Evolutionary conservation across 192 early-diverging fungal genomes (phyloP).

Genomic region (Coemansia sp.): DNA sequence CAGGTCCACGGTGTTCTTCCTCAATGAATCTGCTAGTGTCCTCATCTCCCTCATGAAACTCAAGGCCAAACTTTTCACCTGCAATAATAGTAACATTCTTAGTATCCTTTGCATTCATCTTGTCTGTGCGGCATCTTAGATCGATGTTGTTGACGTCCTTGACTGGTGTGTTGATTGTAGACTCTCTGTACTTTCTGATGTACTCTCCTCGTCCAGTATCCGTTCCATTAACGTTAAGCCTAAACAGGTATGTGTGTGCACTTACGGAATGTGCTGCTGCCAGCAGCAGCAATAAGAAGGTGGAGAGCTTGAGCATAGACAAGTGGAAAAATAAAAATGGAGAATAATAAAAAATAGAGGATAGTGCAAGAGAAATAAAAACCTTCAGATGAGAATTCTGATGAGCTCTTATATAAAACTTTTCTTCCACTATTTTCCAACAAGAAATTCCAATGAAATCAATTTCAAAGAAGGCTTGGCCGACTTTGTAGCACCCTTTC

Average conservation of each 20-base stretch:
- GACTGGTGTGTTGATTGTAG: conserved; percentile 3
- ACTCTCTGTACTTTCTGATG: background rate
- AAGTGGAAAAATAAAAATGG: background rate
- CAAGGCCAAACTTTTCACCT: background rate
- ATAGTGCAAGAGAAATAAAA: background rate
- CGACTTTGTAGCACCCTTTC: background rate
- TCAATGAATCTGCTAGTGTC: conserved; percentile 8
- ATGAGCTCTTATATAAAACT: background rate
- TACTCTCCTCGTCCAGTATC: background rate
- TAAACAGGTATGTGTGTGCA: conserved; percentile 1
- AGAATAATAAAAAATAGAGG: background rate
- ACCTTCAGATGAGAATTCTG: background rate
- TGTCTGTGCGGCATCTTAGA: conserved; percentile 3
- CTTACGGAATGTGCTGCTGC: background rate
- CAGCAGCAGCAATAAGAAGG: background rate
- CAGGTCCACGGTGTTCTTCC: conserved; percentile 20
- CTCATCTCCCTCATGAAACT: conserved; percentile 4
- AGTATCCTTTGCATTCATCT: background rate
- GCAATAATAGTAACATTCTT: background rate
- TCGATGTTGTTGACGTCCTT: background rate
- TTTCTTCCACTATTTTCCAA: background rate
- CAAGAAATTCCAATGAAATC: background rate
- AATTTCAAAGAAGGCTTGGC: background rate
- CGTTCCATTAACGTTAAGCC: background rate
- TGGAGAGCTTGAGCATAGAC: background rate